Evolutionary conservation across 768 basidiomycete species (phyloP), one percentile per base, ranked within the genome.

Genomic region (Lactifluus echinatus): DNA sequence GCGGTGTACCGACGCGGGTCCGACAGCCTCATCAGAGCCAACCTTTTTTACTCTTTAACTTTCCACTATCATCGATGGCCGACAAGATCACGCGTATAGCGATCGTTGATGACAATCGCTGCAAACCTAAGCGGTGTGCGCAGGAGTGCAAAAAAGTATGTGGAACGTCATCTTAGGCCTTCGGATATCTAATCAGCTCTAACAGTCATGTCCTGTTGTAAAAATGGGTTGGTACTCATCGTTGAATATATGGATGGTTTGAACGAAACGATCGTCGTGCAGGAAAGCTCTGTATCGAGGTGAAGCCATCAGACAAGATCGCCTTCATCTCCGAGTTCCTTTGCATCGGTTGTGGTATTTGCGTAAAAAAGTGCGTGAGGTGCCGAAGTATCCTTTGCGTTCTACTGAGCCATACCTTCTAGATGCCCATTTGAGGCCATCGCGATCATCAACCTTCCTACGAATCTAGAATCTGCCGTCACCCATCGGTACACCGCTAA

Each of bases 401-500:
- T 12, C 45, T 17, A 17, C n/a, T 31, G 42, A 57, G 26, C 33
- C 36, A 26, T 39, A 8, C 15, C 10, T 47, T 36, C 39, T 42
- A 98, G 95, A 74, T 99, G 96, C 68, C 96, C 96, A 26, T 99
- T 99, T 68, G 96, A 99, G 75, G 96, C 96, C 58, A 98, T 99
- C 69, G 82, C 89, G 45, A 98, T 99, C 74, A 97, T 99, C 76
- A 99, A 99, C 71, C 78, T 99, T 49, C 96, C 96, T 40, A 99
- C 96, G 31, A 96, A 99, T 71, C 78, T 99, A 64, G 89, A 93
- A 65, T 87, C 91, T 1, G 80, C 96, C 76, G 94, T 98, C 51
- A 97, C 96, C 8, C 96, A 99, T 75, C 88, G 96, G 68, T 99
- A 98, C 71, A 86, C 93, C 24, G 96, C 96, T 61, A 99, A 99